Base-by-base conservation (phyloP, 352 stramenopile genomes). In the Phytophthora capsici region DNA sequence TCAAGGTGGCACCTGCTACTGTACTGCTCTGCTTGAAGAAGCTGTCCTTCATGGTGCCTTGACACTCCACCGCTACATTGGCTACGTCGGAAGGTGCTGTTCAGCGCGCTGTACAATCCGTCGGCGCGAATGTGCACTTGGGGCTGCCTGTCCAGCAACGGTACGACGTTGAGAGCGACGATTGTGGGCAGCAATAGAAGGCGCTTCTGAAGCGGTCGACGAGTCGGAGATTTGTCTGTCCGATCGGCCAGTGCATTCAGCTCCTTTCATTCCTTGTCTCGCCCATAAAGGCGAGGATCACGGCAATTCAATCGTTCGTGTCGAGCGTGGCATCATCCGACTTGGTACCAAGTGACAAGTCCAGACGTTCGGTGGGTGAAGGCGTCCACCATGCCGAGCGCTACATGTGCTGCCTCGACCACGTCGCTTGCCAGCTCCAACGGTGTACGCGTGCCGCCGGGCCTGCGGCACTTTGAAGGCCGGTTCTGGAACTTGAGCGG, bases 401-500 rank as follows among this genome's bases (percentile, higher is more conserved):
- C n/a, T n/a, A n/a, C n/a, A n/a, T n/a, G n/a, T n/a, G n/a, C 59
- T 2, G 60, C 50, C 10, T 65, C 50, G 12, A 65, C 46, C 3
- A 22, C 38, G 7, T 69, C 60, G n/a, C 13, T 60, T 14, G 47
- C 46, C 20, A 70, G 54, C 34, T 60, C 55, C 22, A 66, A 52
- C 40, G 56, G 47, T 16, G 26, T 72, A 50, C 54, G 66, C 48
- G 62, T 80, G 47, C 71, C 71, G 20, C 43, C 32, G 26, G 55
- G 74, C 16, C 54, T 82, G 28, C 63, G 57, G 14, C 65, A 80
- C 41, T 43, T 56, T 17, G 69, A 83, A 4, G 70, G 71, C 46
- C 46, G 51, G 19, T 70, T 80, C 57, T 57, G 23, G 46, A 86
- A 84, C 53, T 3, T 45, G 22, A 64, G 77, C 9, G 70, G 63